These are phyloP conservation scores for Auriscalpium vulgare DNA, from an alignment of 768 basidiomycete genomes.

Conservation along the genomic window DNA sequence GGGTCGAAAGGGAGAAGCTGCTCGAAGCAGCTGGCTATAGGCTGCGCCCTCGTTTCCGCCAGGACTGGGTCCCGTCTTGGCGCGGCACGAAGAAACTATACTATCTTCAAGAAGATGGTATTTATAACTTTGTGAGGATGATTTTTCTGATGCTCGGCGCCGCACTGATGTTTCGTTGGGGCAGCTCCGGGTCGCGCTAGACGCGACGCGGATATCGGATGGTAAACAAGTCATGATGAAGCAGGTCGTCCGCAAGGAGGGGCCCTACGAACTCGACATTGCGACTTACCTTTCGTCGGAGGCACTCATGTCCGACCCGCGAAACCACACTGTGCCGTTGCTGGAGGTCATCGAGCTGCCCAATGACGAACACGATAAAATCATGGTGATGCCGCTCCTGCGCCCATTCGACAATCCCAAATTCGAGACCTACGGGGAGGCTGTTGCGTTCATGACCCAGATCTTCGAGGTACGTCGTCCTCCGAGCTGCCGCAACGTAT, in stretches of 20 bases:
- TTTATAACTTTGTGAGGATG: neutral
- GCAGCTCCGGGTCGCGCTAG: slow-evolving; percentile 7
- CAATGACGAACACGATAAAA: neutral
- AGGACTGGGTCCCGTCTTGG: slow-evolving; percentile 10
- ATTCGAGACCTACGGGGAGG: slow-evolving; percentile 20
- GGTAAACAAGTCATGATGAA: slow-evolving; percentile 16
- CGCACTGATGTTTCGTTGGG: neutral
- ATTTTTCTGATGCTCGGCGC: neutral
- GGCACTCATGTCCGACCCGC: slow-evolving; percentile 6
- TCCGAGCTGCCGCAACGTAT: neutral
- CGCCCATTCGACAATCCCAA: slow-evolving; percentile 14
- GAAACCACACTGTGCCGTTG: slow-evolving; percentile 18
- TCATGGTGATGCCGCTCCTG: slow-evolving; percentile 18
- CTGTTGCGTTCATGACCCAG: slow-evolving; percentile 18
- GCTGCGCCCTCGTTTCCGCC: slow-evolving; percentile 9
- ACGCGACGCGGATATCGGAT: slow-evolving; percentile 14
- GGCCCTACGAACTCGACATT: slow-evolving; percentile 8
- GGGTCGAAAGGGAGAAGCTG: slow-evolving; percentile 1
- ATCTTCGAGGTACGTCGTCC: slow-evolving; percentile 14
- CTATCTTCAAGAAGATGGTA: slow-evolving; percentile 3
- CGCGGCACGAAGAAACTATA: neutral
- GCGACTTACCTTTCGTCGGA: slow-evolving; percentile 4
- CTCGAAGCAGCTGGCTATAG: slow-evolving; percentile 1
- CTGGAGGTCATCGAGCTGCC: slow-evolving; percentile 16
- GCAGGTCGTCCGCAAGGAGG: neutral